Conservation (phyloP, 2,329 filamentous ascomycete species). For the Scedosporium minutisporum region DNA sequence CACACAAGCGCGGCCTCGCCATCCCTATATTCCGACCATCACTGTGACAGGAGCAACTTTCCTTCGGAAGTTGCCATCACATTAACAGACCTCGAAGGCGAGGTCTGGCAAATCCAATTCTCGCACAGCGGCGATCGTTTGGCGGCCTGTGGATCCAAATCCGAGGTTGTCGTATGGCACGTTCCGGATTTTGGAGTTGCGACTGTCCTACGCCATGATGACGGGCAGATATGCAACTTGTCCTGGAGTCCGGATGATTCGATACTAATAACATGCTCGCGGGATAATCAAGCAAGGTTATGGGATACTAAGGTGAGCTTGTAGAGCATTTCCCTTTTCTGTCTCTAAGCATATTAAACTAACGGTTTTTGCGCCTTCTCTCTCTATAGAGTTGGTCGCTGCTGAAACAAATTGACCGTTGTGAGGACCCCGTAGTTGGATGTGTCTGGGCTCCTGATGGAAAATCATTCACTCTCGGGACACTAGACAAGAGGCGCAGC, state of each 20-base stretch:
- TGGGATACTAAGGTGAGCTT: slow-evolving; percentile 62
- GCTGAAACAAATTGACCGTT: slow-evolving; percentile 56
- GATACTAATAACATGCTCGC: slow-evolving; percentile 74
- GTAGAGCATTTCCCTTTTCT: not conserved
- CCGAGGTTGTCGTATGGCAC: slow-evolving; percentile 72
- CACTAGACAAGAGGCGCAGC: slow-evolving; percentile 57
- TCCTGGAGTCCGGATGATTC: slow-evolving; percentile 89
- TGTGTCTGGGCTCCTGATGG: slow-evolving; percentile 84
- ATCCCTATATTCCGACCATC: slow-evolving; percentile 82
- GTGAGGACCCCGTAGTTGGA: slow-evolving; percentile 76
- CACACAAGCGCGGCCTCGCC: slow-evolving; percentile 73
- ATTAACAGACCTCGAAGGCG: slow-evolving; percentile 56
- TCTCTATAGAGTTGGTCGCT: slow-evolving; percentile 49
- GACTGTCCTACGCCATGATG: slow-evolving; percentile 55
- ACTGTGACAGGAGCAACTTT: slow-evolving; percentile 71
- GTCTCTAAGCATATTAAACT: not conserved
- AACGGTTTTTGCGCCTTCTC: not conserved
- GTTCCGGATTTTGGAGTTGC: slow-evolving; percentile 58
- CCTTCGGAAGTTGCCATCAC: slow-evolving; percentile 63
- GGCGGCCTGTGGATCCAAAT: slow-evolving; percentile 72
- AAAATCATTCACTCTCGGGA: slow-evolving; percentile 67
- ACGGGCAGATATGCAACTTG: slow-evolving; percentile 64
- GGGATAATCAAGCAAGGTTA: slow-evolving; percentile 62
- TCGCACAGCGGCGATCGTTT: slow-evolving; percentile 77
- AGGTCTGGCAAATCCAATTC: slow-evolving; percentile 88